These are phyloP conservation scores for Hypoxylon trugodes DNA, from an alignment of 495 filamentous ascomycete genomes.

Conservation along the genomic window DNA sequence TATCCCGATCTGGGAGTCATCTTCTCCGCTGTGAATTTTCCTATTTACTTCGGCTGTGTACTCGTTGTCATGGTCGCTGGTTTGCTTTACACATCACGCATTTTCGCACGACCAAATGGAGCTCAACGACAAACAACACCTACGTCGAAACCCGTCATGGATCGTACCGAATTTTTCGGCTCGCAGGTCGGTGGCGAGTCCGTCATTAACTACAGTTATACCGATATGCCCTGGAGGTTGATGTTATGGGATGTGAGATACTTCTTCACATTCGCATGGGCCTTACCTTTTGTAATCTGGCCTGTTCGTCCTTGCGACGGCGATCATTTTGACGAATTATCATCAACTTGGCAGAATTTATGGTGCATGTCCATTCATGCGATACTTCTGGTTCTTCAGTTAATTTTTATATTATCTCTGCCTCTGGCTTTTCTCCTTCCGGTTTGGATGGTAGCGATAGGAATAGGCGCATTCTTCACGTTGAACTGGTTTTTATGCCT, in stretches of 20 bases:
- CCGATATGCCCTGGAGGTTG: constrained; percentile 65
- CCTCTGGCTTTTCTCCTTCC: constrained; percentile 59
- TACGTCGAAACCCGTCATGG: constrained; percentile 15
- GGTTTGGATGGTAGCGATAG: constrained; percentile 55
- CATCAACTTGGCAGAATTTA: constrained; percentile 58
- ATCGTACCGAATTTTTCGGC: constrained; percentile 55
- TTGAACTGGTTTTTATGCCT: constrained; percentile 61
- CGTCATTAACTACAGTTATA: constrained; percentile 64
- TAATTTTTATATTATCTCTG: constrained; percentile 57
- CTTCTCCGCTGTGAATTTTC: constrained; percentile 16
- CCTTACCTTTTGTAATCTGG: constrained; percentile 61
- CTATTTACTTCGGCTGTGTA: constrained; percentile 17
- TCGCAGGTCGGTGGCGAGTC: constrained; percentile 61
- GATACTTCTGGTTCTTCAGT: constrained; percentile 60
- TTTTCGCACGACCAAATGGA: constrained; percentile 30
- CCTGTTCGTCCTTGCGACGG: constrained; percentile 61
- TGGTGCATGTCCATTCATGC: constrained; percentile 60
- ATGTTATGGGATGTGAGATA: constrained; percentile 63
- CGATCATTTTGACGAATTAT: constrained; percentile 66
- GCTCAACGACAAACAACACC: background rate
- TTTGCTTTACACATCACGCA: constrained; percentile 22
- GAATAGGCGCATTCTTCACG: constrained; percentile 47
- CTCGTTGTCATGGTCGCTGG: constrained; percentile 19
- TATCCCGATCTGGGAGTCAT: constrained; percentile 9
- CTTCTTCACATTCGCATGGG: constrained; percentile 58